A percentile compares a stretch with the other conserved stretches of the same genome.
Evolutionary conservation across 768 basidiomycete genomes (phyloP).

Genomic region (Candolleomyces eurysporus): DNA sequence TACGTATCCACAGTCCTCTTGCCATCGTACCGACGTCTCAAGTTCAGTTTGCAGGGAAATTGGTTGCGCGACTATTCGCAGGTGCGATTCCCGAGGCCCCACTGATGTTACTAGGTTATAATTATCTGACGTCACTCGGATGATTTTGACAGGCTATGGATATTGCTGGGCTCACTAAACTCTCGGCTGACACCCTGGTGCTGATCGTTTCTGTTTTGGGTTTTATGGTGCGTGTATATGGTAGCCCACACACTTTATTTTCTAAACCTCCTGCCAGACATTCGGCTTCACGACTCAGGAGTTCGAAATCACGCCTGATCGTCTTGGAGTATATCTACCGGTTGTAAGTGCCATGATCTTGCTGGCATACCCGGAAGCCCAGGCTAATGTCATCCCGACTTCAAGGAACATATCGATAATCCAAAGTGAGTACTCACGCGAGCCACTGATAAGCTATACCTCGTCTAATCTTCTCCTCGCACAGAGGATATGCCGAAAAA

Average conservation of each 20-base stretch:
- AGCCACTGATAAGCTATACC: not conserved
- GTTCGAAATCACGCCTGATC: slow-evolving; percentile 70
- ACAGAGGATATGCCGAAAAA: slow-evolving; percentile 64
- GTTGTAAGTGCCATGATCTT: slow-evolving; percentile 39
- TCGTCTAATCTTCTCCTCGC: not conserved
- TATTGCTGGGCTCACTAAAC: slow-evolving; percentile 65
- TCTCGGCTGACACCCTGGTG: slow-evolving; percentile 62
- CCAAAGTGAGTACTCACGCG: slow-evolving; percentile 48
- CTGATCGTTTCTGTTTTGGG: slow-evolving; percentile 57
- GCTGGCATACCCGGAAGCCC: not conserved
- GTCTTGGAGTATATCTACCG: slow-evolving; percentile 75
- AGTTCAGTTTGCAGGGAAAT: slow-evolving; percentile 43
- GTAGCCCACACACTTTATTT: not conserved
- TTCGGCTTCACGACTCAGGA: slow-evolving; percentile 65
- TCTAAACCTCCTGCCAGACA: slow-evolving; percentile 32
- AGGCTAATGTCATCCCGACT: not conserved
- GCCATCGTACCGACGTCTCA: not conserved
- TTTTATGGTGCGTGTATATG: slow-evolving; percentile 41
- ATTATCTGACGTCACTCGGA: slow-evolving; percentile 1
- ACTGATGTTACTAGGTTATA: not conserved
- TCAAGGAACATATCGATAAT: slow-evolving; percentile 74
- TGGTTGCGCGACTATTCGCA: slow-evolving; percentile 73
- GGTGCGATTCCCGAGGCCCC: slow-evolving; percentile 23
- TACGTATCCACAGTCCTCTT: slow-evolving; percentile 23
- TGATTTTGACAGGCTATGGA: slow-evolving; percentile 54